A percentile compares a stretch with the other conserved stretches of the same genome.
Evolutionary conservation across 768 basidiomycete species (phyloP).

Genomic region (Sporobolomyces phaffii): DNA sequence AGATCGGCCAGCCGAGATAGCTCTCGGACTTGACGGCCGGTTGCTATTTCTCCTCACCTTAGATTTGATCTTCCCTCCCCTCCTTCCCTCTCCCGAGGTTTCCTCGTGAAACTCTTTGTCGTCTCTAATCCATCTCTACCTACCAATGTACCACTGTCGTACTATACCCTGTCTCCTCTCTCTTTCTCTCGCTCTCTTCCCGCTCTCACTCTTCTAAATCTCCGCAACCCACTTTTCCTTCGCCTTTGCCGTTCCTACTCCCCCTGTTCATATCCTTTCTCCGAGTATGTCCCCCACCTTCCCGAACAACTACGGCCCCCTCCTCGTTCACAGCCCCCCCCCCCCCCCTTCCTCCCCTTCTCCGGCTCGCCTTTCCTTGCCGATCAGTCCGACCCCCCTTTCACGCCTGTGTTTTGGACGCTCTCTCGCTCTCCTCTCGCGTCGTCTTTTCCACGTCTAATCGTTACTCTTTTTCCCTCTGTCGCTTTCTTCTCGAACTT

Average conservation of each 20-base stretch:
- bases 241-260: not conserved
- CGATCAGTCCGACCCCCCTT: no score
- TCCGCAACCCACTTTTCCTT: not conserved
- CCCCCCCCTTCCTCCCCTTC: no score
- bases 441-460: no score
- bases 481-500: not conserved
- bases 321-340: no score
- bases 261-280: not conserved
- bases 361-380: no score
- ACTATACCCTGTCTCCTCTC: conserved; percentile 1
- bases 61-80: not conserved
- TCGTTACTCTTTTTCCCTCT: conserved; percentile 3
- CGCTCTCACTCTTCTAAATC: not conserved
- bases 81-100: not conserved
- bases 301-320: no score
- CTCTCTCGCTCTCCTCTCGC: no score
- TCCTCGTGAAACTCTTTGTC: not conserved
- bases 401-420: no score
- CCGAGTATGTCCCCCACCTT: no score
- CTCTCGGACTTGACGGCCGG: no score
- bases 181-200: conserved; percentile 47
- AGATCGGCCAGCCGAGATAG: no score
- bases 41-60: no score
- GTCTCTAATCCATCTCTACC: not conserved
- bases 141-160: not conserved